Evolutionary conservation across 2,329 filamentous ascomycete species (phyloP), one percentile per base, ranked within the genome.

Genomic region (Paramyrothecium roridum): DNA sequence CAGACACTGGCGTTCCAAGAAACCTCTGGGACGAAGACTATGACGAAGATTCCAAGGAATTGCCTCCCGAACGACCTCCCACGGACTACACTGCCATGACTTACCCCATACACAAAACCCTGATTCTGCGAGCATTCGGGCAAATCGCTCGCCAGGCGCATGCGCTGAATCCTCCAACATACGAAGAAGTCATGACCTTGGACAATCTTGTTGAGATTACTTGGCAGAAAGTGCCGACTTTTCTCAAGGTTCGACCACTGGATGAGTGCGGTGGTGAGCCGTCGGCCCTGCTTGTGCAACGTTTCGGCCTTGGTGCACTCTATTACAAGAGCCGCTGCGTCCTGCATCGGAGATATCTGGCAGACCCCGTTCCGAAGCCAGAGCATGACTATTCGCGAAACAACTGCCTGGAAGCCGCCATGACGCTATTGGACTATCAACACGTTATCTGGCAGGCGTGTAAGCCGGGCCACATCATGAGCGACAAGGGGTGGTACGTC

Each of bases 11-110:
- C 2, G 67, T 84, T 20, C 86, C 86, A 17, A 75, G 77, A 33
- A 89, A 89, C 66, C 67, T 89, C 33, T 76, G 82, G 52, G 87
- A 90, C 65, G 80, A 84, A 33, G 86, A 90, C 64, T 87, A 89
- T 60, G 76, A 77, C 57, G 80, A 84, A 65, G 71, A 82, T 56
- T 78, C 74, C 48, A 70, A 70, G 26, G 76, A 77, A 48, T 68
- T 90, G 45, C 87, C 87, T 0, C 76, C 78, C 0, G 70, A 80
- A 2, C 76, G 85, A 19, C 83, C 86, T 2, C 63, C 72, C n/a
- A 73, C 76, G 3, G 84, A 89, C 58, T 80, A 84, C 52, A 89
- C 87, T 0, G 72, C 78, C 3, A 76, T 83, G 68, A 79, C 78
- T 19, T 85, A 85, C 55, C 73, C 79, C 2, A 79, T 83, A 45